phyloP scores from a whole-genome alignment of 2,329 filamentous ascomycete species.

The Akanthomyces uredinophilus region DNA sequence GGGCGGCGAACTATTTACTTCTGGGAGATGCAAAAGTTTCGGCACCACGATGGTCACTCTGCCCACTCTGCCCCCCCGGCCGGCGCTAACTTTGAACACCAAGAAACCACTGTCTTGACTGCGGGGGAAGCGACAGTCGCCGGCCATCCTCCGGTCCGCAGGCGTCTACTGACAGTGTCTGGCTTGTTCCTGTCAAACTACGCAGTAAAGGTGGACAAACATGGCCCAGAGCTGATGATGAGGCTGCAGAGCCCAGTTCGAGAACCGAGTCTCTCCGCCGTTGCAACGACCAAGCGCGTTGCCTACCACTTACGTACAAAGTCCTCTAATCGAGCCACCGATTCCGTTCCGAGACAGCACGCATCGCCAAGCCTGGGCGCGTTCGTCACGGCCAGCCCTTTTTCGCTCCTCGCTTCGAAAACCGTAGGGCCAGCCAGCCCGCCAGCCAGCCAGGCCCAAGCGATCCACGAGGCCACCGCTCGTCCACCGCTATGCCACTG shows the following conservation, averaged over 20 bases:
- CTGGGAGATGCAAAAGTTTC: not conserved
- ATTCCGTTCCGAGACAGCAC: not conserved
- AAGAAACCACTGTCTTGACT: not conserved
- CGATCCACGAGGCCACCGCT: not conserved
- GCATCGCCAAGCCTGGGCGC: not conserved
- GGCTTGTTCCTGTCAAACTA: too few relatives aligned
- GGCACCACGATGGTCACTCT: not conserved
- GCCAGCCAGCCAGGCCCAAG: not conserved
- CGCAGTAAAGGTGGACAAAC: too few relatives aligned
- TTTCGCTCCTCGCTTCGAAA: too few relatives aligned
- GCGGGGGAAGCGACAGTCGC: not conserved
- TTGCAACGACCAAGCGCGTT: too few relatives aligned
- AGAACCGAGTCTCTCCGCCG: too few relatives aligned
- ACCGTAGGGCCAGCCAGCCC: too few relatives aligned
- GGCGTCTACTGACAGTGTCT: too few relatives aligned
- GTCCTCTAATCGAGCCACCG: too few relatives aligned
- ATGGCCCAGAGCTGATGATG: too few relatives aligned
- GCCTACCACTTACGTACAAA: not conserved
- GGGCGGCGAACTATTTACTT: not conserved
- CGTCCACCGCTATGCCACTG: not conserved
- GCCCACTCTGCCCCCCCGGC: not conserved
- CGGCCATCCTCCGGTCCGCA: not conserved
- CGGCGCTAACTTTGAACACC: not conserved
- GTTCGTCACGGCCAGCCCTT: too few relatives aligned
- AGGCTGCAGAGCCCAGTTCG: too few relatives aligned